A percentile compares a stretch with the other conserved stretches of the same genome.
Evolutionary conservation across 2,329 filamentous ascomycete genomes (phyloP).

Genomic region (Stenocarpella maydis): DNA sequence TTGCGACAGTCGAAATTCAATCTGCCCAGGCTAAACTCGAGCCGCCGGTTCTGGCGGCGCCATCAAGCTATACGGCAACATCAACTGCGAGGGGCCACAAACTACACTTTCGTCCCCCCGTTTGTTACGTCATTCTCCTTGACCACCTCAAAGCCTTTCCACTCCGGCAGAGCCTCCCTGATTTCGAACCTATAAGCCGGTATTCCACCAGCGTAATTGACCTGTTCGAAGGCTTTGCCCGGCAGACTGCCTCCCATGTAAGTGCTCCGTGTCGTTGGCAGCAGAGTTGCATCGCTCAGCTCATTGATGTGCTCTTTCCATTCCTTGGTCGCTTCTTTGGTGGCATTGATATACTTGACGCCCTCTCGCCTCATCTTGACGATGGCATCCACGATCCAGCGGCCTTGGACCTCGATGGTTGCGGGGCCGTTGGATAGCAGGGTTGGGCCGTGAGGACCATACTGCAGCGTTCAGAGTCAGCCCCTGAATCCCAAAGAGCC

Average conservation of each 20-base stretch:
- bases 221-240: conserved; percentile 59
- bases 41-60: not conserved
- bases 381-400: conserved; percentile 62
- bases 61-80: not conserved
- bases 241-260: conserved; percentile 61
- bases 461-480: conserved; percentile 40
- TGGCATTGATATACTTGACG: conserved; percentile 61
- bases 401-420: conserved; percentile 62
- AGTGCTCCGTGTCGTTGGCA: conserved; percentile 58
- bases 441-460: conserved; percentile 65
- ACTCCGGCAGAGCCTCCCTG: conserved; percentile 44
- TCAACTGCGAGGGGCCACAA: too few relatives aligned
- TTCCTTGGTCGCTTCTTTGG: conserved; percentile 50
- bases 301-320: conserved; percentile 61
- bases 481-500: not conserved
- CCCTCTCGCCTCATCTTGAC: conserved; percentile 54
- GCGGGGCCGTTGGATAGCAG: conserved; percentile 64
- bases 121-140: not conserved
- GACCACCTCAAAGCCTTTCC: conserved; percentile 46
- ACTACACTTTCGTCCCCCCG: not conserved
- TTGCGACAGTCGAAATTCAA: not conserved
- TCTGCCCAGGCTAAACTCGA: not conserved
- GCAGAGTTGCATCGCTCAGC: conserved; percentile 54
- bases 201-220: conserved; percentile 57
- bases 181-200: conserved; percentile 46